phyloP scores from a whole-genome alignment of 148 eudicot species.

The Gaultheria prostrata region DNA sequence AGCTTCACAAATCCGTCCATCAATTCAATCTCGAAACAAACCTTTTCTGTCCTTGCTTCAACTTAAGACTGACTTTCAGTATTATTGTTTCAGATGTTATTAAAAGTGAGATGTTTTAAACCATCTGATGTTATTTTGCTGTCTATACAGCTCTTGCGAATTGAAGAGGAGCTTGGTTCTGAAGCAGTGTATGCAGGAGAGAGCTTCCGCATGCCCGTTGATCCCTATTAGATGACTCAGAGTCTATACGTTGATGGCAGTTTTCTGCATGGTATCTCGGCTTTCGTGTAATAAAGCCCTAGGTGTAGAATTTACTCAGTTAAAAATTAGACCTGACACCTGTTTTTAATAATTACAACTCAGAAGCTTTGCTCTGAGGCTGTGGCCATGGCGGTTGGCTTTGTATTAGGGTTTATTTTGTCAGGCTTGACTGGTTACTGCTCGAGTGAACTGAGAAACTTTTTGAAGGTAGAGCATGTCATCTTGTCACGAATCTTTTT shows the following conservation, averaged over 20 bases:
- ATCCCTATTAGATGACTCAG: slow-evolving; percentile 58
- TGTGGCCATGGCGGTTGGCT: neutral
- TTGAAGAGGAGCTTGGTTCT: slow-evolving; percentile 96
- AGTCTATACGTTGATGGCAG: neutral
- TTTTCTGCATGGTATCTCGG: neutral
- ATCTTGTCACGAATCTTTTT: neutral
- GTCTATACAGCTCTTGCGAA: slow-evolving; percentile 56
- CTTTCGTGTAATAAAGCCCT: slow-evolving; percentile 12
- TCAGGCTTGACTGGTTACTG: neutral
- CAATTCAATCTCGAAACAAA: neutral
- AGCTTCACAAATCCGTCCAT: neutral
- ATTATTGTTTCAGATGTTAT: neutral
- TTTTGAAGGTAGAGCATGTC: neutral
- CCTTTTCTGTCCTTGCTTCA: neutral
- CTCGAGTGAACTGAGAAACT: neutral
- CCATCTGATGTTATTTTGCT: neutral
- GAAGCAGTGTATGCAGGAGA: slow-evolving; percentile 94
- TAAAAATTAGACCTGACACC: neutral
- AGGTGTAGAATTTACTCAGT: neutral
- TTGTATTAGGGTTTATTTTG: neutral
- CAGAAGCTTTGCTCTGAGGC: slow-evolving; percentile 15
- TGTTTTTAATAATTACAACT: slow-evolving; percentile 19
- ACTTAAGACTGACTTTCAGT: neutral
- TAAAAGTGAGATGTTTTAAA: neutral
- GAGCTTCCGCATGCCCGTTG: slow-evolving; percentile 79